A percentile compares a stretch with the other conserved stretches of the same genome.
Evolutionary conservation across 164 flowering plant species (phyloP).

Genomic region (Buxus sempervirens): DNA sequence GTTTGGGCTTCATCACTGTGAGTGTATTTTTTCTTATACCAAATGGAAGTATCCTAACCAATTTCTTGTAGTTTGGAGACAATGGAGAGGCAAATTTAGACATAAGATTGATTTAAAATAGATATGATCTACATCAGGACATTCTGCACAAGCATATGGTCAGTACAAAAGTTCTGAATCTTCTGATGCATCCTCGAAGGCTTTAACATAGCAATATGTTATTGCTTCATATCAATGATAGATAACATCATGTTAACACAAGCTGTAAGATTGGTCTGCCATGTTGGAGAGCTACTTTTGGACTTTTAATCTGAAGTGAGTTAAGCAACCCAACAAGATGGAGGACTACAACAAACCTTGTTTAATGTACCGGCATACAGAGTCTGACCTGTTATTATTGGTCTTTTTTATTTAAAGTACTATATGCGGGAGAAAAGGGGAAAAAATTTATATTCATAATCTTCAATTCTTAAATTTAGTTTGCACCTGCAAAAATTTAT

Average conservation of each 20-base stretch:
- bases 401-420: background rate
- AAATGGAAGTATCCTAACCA: background rate
- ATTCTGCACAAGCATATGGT: background rate
- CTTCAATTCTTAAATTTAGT: background rate
- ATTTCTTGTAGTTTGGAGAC: background rate
- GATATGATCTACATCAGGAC: background rate
- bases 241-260: no score
- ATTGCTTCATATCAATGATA: no score
- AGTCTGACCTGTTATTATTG: background rate
- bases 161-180: background rate
- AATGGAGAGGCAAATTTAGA: background rate
- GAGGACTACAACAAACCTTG: background rate
- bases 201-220: background rate
- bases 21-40: conserved; percentile 18
- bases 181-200: background rate
- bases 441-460: no score
- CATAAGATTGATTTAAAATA: background rate
- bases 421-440: background rate
- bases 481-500: background rate
- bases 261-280: background rate
- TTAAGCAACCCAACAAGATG: background rate
- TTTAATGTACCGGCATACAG: background rate
- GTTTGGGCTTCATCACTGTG: conserved; percentile 78
- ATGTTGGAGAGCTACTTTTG: background rate
- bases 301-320: background rate